Conservation (phyloP, 352 stramenopile genomes). For the Phytophthora pinifolia region DNA sequence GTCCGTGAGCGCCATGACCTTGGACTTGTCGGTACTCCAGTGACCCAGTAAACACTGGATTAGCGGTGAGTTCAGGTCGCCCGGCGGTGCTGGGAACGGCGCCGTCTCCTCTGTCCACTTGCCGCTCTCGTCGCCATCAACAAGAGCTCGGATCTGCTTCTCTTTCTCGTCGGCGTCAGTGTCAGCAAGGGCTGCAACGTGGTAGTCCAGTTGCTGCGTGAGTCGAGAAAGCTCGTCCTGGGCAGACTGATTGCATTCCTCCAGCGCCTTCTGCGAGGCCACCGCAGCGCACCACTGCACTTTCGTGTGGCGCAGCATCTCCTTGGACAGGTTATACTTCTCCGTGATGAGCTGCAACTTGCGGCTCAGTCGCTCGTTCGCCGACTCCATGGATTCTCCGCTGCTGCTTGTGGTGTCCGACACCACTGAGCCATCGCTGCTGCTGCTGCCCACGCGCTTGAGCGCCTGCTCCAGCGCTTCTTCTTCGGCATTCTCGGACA, state of each 20-base stretch:
- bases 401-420: constrained; percentile 27
- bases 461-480: constrained; percentile 30
- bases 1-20: constrained; percentile 55
- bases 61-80: constrained; percentile 64
- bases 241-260: constrained; percentile 53
- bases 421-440: constrained; percentile 35
- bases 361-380: constrained; percentile 31
- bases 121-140: constrained; percentile 26
- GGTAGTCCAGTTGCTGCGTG: constrained; percentile 46
- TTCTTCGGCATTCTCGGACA: constrained; percentile 24
- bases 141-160: constrained; percentile 23
- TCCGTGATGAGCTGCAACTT: constrained; percentile 47
- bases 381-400: constrained; percentile 26
- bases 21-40: constrained; percentile 67
- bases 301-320: constrained; percentile 66
- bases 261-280: constrained; percentile 61
- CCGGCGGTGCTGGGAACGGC: constrained; percentile 55
- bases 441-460: constrained; percentile 30
- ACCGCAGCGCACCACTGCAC: constrained; percentile 63
- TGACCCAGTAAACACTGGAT: constrained; percentile 66
- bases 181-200: constrained; percentile 35
- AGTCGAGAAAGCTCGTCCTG: constrained; percentile 53
- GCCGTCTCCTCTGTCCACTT: constrained; percentile 58
- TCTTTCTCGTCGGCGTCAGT: constrained; percentile 18
- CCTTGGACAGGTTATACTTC: constrained; percentile 47